Percentiles rank a stretch among this genome's conserved stretches.
Conservation (phyloP, 352 stramenopile genomes). For the Blastocystis sp. region DNA sequence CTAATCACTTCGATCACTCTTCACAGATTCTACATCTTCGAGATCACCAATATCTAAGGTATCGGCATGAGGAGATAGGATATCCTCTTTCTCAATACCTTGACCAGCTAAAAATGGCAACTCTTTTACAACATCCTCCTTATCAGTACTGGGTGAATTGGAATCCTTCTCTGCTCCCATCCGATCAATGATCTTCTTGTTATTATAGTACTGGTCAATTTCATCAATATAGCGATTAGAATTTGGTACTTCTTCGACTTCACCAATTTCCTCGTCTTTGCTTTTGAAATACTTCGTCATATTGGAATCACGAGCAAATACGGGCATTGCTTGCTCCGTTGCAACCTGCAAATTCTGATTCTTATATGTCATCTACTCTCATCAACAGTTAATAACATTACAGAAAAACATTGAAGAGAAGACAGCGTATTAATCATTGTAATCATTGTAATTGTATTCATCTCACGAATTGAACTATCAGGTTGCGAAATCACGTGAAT, state of each 20-base stretch:
- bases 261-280: conserved; percentile 23
- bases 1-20: conserved; percentile 40
- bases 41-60: conserved; percentile 50
- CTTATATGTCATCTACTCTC: conserved; percentile 2
- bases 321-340: neutral
- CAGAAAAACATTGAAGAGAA: conserved; percentile 39
- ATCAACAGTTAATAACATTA: neutral
- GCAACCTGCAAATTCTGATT: neutral
- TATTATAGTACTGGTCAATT: conserved; percentile 55
- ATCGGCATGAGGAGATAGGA: conserved; percentile 34
- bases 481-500: conserved; percentile 5
- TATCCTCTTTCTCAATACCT: neutral
- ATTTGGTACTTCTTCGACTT: neutral
- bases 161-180: conserved; percentile 42
- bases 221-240: neutral
- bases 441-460: neutral
- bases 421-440: conserved; percentile 10
- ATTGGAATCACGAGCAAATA: neutral
- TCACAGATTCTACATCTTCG: conserved; percentile 35
- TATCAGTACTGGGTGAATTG: neutral
- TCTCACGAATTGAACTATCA: neutral
- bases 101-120: conserved; percentile 5
- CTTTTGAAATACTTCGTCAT: neutral
- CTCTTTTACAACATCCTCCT: neutral
- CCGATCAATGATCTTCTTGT: conserved; percentile 55